Conservation (phyloP, 805 yeast species). For the Kodamaea lidongshanica region DNA sequence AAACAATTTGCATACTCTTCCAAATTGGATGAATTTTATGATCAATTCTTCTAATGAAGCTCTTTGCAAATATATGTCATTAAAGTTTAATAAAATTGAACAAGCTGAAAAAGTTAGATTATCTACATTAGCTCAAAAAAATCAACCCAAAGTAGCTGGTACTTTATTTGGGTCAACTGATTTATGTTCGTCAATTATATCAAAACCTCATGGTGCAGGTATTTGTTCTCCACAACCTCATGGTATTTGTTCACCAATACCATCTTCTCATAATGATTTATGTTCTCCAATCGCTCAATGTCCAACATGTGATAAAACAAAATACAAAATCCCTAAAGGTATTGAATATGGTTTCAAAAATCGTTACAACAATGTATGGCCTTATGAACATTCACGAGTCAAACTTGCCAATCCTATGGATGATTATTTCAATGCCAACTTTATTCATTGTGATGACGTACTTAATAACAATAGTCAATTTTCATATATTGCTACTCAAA, state of each 20-base stretch:
- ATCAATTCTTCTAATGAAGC: conserved; percentile 14
- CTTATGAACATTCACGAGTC: conserved; percentile 44
- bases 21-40: conserved; percentile 29
- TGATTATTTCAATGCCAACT: conserved; percentile 43
- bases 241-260: conserved; percentile 8
- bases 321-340: conserved; percentile 37
- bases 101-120: conserved; percentile 33
- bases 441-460: conserved; percentile 25
- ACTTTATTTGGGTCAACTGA: too few species aligned
- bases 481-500: conserved; percentile 42
- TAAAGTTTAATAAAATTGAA: conserved; percentile 35
- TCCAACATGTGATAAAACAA: conserved; percentile 36
- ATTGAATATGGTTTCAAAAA: conserved; percentile 30
- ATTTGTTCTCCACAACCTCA: too few species aligned
- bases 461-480: conserved; percentile 14
- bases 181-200: too few species aligned
- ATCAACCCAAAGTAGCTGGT: conserved; percentile 1
- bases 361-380: conserved; percentile 43
- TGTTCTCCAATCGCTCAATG: conserved; percentile 40
- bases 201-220: too few species aligned
- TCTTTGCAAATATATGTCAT: conserved; percentile 20
- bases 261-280: conserved; percentile 11
- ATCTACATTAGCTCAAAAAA: conserved; percentile 11
- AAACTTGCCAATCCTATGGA: conserved; percentile 20
- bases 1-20: conserved; percentile 13